Evolutionary conservation across 495 filamentous ascomycete genomes (phyloP).

Genomic region (Penicillium coffeae): DNA sequence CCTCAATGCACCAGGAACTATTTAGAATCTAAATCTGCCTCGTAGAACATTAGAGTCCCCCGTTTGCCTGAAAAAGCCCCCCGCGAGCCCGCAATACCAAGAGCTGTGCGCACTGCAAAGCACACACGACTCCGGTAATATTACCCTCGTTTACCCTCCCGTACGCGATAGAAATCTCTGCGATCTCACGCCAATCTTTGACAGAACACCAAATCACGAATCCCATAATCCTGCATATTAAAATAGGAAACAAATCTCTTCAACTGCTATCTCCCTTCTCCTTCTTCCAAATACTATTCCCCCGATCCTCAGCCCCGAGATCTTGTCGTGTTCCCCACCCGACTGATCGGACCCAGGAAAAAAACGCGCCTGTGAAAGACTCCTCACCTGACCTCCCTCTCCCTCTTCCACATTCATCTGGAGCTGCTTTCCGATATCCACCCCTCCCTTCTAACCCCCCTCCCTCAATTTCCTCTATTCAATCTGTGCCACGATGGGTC

Average conservation of each 20-base stretch:
- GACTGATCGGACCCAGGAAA: neutral
- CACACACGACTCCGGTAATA: neutral
- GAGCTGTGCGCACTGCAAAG: neutral
- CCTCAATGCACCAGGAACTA: neutral
- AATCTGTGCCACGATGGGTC: slow-evolving; percentile 68
- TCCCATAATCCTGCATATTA: too few relatives aligned
- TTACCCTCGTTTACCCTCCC: neutral
- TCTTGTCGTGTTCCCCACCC: neutral
- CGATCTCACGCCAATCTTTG: neutral
- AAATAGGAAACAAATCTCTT: too few relatives aligned
- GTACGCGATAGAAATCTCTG: neutral
- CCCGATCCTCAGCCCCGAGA: too few relatives aligned
- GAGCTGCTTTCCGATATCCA: slow-evolving; percentile 13
- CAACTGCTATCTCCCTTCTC: too few relatives aligned
- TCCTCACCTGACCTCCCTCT: slow-evolving; percentile 28
- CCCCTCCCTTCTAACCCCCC: slow-evolving; percentile 3
- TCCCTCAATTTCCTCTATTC: slow-evolving; percentile 17
- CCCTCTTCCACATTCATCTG: slow-evolving; percentile 19
- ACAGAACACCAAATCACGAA: neutral
- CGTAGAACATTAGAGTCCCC: too few relatives aligned
- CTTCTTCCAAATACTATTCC: too few relatives aligned
- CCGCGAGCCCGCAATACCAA: neutral
- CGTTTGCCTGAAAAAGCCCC: too few relatives aligned
- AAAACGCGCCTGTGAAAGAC: neutral
- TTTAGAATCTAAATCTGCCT: neutral